Percentiles rank a stretch among this genome's conserved stretches.
Conservation (phyloP, 768 basidiomycete genomes). For the Kwoniella mangroviensis region DNA sequence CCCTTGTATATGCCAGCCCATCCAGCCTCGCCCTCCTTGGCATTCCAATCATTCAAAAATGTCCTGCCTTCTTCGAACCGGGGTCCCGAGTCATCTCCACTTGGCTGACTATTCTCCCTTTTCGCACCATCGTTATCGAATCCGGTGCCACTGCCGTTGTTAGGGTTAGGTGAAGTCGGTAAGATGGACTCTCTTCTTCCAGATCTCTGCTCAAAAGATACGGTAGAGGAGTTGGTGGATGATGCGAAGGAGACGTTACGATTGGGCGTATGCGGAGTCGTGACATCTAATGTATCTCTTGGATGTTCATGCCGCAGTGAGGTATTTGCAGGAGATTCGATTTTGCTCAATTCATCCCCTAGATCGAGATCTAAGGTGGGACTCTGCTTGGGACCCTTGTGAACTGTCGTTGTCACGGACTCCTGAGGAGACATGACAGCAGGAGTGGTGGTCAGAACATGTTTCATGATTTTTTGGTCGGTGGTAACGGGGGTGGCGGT, state of each 20-base stretch:
- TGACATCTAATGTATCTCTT: background rate
- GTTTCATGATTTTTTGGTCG: background rate
- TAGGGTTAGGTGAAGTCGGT: slow-evolving; percentile 4
- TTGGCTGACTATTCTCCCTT: slow-evolving; percentile 10
- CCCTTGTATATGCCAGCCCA: slow-evolving; percentile 42
- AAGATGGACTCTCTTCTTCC: slow-evolving; percentile 9
- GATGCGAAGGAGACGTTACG: slow-evolving; percentile 16
- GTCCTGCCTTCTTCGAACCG: slow-evolving; percentile 36
- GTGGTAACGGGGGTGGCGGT: background rate
- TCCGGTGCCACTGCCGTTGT: background rate
- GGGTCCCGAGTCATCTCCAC: slow-evolving; percentile 51
- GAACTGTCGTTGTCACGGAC: background rate
- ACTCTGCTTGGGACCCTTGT: background rate
- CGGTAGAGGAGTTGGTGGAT: slow-evolving; percentile 1
- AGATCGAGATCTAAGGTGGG: slow-evolving; percentile 9
- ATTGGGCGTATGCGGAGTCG: background rate
- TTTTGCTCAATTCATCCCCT: slow-evolving; percentile 1
- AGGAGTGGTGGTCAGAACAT: slow-evolving; percentile 7
- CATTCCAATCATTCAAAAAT: slow-evolving; percentile 27
- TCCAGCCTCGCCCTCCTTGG: slow-evolving; percentile 29
- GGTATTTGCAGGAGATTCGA: background rate
- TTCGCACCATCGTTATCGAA: background rate
- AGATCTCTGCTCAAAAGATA: background rate
- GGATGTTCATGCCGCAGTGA: background rate
- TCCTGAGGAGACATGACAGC: slow-evolving; percentile 3